Evolutionary conservation across 768 basidiomycete genomes (phyloP), one percentile per base, ranked within the genome.

Genomic region (Nidularia pulvinata): DNA sequence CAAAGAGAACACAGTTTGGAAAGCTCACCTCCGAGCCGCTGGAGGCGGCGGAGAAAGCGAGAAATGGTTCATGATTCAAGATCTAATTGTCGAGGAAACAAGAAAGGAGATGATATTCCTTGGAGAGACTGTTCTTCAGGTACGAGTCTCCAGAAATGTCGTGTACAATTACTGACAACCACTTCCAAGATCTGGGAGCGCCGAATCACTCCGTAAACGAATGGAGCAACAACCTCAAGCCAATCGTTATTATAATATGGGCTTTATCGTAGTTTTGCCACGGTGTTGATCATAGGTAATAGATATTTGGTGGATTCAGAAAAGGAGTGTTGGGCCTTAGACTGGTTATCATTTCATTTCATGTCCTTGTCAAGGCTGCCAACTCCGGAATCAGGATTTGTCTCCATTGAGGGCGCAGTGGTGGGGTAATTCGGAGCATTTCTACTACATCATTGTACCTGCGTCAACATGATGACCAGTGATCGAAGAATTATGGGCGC

Each of bases 71-170:
- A 88, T 93, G 75, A 88, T 98, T 48, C 94, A 98, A 70, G 96
- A 99, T 74, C 77, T 99, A 53, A 91, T 95, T 56, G 95, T 99
- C 7, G 90, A 94, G 66, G 95, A 98, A 64, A 91, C 93, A n/a
- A 79, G 94, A 54, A 93, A 91, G 69, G 94, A 97, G 65, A 95
- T 99, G 93, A 96, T 99, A 51, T 95, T 97, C 67, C 75, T 99
- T 35, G 96, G 95, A 30, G 97, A 98, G 69, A 93, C 90, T n/a
- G 89, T 96, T 33, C 74, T 99, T 49, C 97, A 99, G 82, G 95
- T 95, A 56, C 55, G 63, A 39, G 1, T 7, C n/a, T 16, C 36
- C 30, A 9, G 33, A 36, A 50, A 25, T 46, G 45, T 9, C 10
- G 9, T 46, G 2, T n/a, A 7, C 7, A 30, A 13, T n/a, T 10